Conservation (phyloP, 2,329 filamentous ascomycete genomes). For the Rhinocladiella similis region DNA sequence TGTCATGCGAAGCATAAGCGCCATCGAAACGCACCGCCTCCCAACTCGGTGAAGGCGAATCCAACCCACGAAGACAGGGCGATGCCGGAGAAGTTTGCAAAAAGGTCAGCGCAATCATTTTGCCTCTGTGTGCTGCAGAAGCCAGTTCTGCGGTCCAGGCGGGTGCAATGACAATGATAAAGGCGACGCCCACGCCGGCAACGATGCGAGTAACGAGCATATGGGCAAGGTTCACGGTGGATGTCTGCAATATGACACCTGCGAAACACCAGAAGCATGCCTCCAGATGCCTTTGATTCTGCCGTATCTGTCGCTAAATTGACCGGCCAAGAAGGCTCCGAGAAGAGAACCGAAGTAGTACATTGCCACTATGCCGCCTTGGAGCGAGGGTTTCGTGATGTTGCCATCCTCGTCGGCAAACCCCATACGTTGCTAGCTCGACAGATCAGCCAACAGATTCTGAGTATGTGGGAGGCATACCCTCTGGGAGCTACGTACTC, state of each 20-base stretch:
- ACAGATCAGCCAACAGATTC: not conserved
- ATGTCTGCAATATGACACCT: slow-evolving; percentile 29
- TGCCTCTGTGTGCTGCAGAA: slow-evolving; percentile 23
- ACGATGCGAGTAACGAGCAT: slow-evolving; percentile 30
- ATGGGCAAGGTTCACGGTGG: slow-evolving; percentile 26
- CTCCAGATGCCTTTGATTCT: slow-evolving; percentile 29
- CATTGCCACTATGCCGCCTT: slow-evolving; percentile 29
- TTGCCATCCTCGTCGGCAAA: not conserved
- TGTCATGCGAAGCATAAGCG: slow-evolving; percentile 31
- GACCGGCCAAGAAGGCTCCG: slow-evolving; percentile 27
- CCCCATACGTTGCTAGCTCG: not conserved
- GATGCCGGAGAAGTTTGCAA: slow-evolving; percentile 35
- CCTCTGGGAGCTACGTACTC: not conserved
- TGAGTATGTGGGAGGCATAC: not conserved
- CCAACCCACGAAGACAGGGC: slow-evolving; percentile 32
- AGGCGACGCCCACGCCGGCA: slow-evolving; percentile 30
- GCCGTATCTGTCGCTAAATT: slow-evolving; percentile 27
- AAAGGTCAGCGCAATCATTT: slow-evolving; percentile 29
- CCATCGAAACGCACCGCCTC: slow-evolving; percentile 27
- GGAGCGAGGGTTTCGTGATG: slow-evolving; percentile 35
- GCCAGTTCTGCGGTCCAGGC: slow-evolving; percentile 30
- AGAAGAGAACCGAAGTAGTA: slow-evolving; percentile 23
- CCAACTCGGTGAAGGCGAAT: slow-evolving; percentile 26
- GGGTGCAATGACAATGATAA: slow-evolving; percentile 29
- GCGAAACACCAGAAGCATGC: slow-evolving; percentile 28